Evolutionary conservation across 192 early-diverging fungal genomes (phyloP), one percentile per base, ranked within the genome.

Genomic region (Coemansia sp.): DNA sequence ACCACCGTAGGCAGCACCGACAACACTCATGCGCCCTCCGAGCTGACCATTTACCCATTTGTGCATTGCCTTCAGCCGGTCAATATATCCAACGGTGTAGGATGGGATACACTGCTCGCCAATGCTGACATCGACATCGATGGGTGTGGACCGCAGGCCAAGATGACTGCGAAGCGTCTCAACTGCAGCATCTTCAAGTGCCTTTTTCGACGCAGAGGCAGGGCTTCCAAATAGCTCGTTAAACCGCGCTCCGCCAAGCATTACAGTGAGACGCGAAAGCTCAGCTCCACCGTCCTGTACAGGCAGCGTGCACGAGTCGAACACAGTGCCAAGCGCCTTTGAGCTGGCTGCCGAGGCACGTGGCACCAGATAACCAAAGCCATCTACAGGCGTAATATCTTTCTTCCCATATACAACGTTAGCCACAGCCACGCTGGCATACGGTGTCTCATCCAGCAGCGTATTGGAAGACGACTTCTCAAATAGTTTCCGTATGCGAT

Each of bases 351-450:
- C 75, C 20, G 87, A 85, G 1, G 87, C 83, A 17, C 82, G 75
- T 5, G 96, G 96, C 11, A 93, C 88, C 22, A 98, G 84, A 64
- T 91, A 96, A 6, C 96, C 96, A 80, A 98, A 98, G 1, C 96
- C 96, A 51, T 88, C 84, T 10, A 91, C 83, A 0, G 85, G 81
- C 6, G 92, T 78, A 1, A 87, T 63, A 21, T 75, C 54, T 10
- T 68, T 72, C 8, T 73, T 25, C 61, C 59, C 54, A 58, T 88
- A 97, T 0, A 88, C 85, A 10, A 96, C 72, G 61, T 96, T 97
- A 11, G 92, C 92, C 4, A 95, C 92, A 0, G 88, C 94, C 5
- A 98, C 94, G 36, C 85, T 84, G 5, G 91, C 90, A 21, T 84
- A 84, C 10, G 87, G 88, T 33, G 89, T 94, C 6, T 88, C 33